A percentile compares a stretch with the other conserved stretches of the same genome.
Evolutionary conservation across 495 filamentous ascomycete genomes (phyloP).

Genomic region (Friedmanniomyces endolithicus): DNA sequence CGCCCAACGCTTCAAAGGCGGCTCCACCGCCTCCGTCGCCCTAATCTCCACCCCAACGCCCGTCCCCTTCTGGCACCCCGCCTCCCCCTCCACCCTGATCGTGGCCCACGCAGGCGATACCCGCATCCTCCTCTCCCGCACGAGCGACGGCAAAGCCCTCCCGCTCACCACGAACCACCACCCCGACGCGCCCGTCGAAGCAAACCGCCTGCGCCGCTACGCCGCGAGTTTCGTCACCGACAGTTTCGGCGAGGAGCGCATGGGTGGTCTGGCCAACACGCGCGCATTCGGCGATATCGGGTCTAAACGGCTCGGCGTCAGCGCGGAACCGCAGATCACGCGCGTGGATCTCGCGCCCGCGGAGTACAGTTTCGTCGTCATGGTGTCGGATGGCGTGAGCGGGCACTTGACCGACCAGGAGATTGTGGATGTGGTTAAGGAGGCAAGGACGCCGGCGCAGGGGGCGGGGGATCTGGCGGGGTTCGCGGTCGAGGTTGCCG

Average conservation of each 20-base stretch:
- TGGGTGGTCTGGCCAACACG: conserved; percentile 85
- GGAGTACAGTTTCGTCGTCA: conserved; percentile 76
- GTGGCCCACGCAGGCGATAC: conserved; percentile 90
- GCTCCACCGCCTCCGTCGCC: conserved; percentile 77
- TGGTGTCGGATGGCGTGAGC: conserved; percentile 78
- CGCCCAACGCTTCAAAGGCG: conserved; percentile 65
- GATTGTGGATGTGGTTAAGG: conserved; percentile 89
- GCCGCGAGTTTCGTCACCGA: conserved; percentile 81
- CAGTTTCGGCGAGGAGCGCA: conserved; percentile 93
- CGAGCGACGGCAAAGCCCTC: conserved; percentile 58
- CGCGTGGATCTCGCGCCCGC: conserved; percentile 62
- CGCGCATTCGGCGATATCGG: conserved; percentile 85
- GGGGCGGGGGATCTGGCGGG: conserved; percentile 64
- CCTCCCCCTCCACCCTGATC: conserved; percentile 67
- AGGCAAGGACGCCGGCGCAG: conserved; percentile 79
- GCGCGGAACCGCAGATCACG: conserved; percentile 77
- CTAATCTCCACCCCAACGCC: conserved; percentile 85
- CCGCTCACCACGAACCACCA: conserved; percentile 83
- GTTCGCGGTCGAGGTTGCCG: conserved; percentile 74
- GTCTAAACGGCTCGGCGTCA: conserved; percentile 84
- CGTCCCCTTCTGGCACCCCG: conserved; percentile 88
- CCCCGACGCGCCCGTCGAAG: conserved; percentile 73
- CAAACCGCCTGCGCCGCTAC: conserved; percentile 69
- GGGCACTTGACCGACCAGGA: conserved; percentile 79
- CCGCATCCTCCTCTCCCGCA: conserved; percentile 74